Conservation (phyloP, 2,329 filamentous ascomycete genomes). For the Orbilia quercus region DNA sequence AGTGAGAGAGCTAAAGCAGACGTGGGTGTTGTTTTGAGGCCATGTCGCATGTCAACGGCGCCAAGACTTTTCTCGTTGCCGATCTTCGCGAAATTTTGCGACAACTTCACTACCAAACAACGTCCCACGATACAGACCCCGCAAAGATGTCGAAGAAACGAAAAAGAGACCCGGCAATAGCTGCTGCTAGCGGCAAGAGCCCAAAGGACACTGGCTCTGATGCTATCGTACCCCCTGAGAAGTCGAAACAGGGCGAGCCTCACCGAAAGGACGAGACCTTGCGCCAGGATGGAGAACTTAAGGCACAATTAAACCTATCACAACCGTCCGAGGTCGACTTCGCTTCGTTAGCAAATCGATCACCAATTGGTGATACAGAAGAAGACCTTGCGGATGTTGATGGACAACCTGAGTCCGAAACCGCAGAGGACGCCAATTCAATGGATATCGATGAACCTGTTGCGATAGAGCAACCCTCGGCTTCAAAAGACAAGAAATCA, state of each 20-base stretch:
- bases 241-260: slow-evolving; percentile 18
- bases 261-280: slow-evolving; percentile 9
- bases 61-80: slow-evolving; percentile 34
- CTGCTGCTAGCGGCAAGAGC: not conserved
- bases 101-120: slow-evolving; percentile 14
- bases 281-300: not conserved
- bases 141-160: slow-evolving; percentile 53
- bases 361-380: not conserved
- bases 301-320: not conserved
- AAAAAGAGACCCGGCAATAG: slow-evolving; percentile 40
- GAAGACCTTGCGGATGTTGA: not conserved
- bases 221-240: not conserved
- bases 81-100: slow-evolving; percentile 37
- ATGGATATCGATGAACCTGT: slow-evolving; percentile 22
- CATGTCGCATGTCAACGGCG: slow-evolving; percentile 16
- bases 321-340: slow-evolving; percentile 9
- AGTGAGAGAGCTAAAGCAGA: not conserved
- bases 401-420: not conserved
- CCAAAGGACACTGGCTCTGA: not conserved
- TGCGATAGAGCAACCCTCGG: not conserved
- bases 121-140: slow-evolving; percentile 12
- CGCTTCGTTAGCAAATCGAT: slow-evolving; percentile 22
- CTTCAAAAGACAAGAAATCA: slow-evolving; percentile 9
- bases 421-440: not conserved
- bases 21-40: slow-evolving; percentile 36